Evolutionary conservation across 352 stramenopile genomes (phyloP).

Genomic region (Sclerospora graminicola): DNA sequence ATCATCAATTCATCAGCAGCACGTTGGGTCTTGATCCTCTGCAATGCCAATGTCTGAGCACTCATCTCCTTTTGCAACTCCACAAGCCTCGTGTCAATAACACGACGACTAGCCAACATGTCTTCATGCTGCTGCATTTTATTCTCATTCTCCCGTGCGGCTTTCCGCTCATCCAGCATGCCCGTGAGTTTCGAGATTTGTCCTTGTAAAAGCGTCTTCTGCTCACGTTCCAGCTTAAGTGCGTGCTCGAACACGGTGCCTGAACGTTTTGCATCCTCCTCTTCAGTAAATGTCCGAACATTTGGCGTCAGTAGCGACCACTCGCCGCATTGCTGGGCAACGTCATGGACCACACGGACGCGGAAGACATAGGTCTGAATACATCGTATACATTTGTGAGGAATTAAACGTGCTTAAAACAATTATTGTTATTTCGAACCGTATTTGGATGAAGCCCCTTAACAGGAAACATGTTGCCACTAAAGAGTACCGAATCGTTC

Average conservation of each 20-base stretch:
- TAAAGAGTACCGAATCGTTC: constrained; percentile 58
- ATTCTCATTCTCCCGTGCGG: constrained; percentile 23
- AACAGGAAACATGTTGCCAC: constrained; percentile 44
- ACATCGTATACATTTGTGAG: not conserved
- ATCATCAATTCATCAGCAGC: constrained; percentile 75
- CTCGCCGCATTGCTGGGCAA: constrained; percentile 53
- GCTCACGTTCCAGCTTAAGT: constrained; percentile 68
- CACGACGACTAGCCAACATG: constrained; percentile 72
- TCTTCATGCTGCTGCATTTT: constrained; percentile 63
- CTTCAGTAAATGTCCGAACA: constrained; percentile 78
- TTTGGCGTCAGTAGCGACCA: constrained; percentile 66
- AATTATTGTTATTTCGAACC: constrained; percentile 14
- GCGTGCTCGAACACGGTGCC: constrained; percentile 82
- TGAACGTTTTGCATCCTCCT: constrained; percentile 79
- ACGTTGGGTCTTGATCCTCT: constrained; percentile 62
- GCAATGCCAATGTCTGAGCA: constrained; percentile 39
- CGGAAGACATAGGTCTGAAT: constrained; percentile 70
- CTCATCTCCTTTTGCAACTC: constrained; percentile 64
- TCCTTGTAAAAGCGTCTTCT: constrained; percentile 52
- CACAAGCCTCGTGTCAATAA: constrained; percentile 76
- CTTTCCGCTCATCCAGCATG: constrained; percentile 50
- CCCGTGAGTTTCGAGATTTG: constrained; percentile 76
- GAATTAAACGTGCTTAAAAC: no score
- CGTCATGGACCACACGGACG: constrained; percentile 52
- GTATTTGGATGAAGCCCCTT: constrained; percentile 66